Conservation (phyloP, 1,284 basidiomycete species). For the Schizopora paradoxa region DNA sequence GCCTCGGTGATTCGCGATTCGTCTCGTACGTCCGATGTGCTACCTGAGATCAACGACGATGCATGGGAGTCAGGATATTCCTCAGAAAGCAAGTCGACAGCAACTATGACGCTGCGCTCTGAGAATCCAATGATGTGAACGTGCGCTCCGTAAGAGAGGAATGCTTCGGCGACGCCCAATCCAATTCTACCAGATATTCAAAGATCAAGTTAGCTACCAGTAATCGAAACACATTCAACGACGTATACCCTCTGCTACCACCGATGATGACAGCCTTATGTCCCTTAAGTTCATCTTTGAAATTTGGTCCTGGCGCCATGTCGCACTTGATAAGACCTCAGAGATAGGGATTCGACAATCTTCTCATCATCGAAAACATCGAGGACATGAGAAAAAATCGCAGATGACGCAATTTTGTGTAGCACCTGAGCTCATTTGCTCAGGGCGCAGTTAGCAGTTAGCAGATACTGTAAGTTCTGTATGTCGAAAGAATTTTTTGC, state of each 20-base stretch:
- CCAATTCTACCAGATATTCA: too few species aligned
- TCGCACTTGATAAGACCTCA: too few species aligned
- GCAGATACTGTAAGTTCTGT: too few species aligned
- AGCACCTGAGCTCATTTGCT: too few species aligned
- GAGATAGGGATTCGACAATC: too few species aligned
- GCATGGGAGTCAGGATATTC: constrained; percentile 1
- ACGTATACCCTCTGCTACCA: constrained; percentile 4
- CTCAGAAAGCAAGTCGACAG: not conserved
- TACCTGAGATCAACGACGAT: not conserved
- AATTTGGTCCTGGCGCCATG: constrained; percentile 6
- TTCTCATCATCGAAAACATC: too few species aligned
- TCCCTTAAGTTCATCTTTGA: not conserved
- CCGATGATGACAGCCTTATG: constrained; percentile 5
- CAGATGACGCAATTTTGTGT: too few species aligned
- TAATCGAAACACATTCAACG: not conserved
- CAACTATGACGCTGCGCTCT: not conserved
- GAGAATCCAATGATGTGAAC: constrained; percentile 1
- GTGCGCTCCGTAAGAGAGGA: constrained; percentile 2
- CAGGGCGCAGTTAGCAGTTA: too few species aligned
- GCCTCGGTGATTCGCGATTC: not conserved
- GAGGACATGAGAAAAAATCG: too few species aligned
- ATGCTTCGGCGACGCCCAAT: constrained; percentile 4
- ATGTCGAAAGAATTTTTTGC: too few species aligned
- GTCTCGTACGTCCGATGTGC: not conserved
- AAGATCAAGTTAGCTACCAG: not conserved